These are phyloP conservation scores for Strigomonas galati DNA, from an alignment of 208 protist genomes.

Conservation along the genomic window DNA sequence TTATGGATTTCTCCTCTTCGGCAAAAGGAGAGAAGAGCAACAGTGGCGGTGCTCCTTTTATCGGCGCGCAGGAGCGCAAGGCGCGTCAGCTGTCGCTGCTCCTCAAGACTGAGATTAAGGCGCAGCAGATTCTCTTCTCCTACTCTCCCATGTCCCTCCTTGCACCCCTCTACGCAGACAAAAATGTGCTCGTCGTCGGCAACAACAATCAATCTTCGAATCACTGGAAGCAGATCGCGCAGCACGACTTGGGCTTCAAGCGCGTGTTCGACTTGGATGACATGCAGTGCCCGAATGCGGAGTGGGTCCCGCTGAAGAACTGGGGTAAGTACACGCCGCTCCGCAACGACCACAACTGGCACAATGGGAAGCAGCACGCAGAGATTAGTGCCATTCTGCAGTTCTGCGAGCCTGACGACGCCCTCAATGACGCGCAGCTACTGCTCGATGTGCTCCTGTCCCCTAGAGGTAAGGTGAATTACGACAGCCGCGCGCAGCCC, in stretches of 20 bases:
- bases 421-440: slow-evolving; percentile 77
- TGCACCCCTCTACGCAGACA: slow-evolving; percentile 32
- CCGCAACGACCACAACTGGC: neutral
- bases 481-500: slow-evolving; percentile 34
- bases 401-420: slow-evolving; percentile 72
- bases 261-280: slow-evolving; percentile 62
- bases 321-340: slow-evolving; percentile 36
- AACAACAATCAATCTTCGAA: slow-evolving; percentile 20
- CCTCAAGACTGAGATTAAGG: slow-evolving; percentile 45
- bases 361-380: slow-evolving; percentile 35
- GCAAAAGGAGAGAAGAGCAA: no score
- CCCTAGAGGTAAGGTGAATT: slow-evolving; percentile 13
- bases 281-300: slow-evolving; percentile 73
- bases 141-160: slow-evolving; percentile 84
- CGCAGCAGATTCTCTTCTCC: slow-evolving; percentile 58
- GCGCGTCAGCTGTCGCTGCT: slow-evolving; percentile 63
- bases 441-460: slow-evolving; percentile 75
- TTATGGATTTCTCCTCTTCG: no score
- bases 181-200: slow-evolving; percentile 71
- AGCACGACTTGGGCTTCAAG: slow-evolving; percentile 66
- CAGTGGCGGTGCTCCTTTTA: neutral
- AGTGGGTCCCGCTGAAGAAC: slow-evolving; percentile 70
- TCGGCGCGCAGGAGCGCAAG: slow-evolving; percentile 61
- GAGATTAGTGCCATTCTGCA: slow-evolving; percentile 65
- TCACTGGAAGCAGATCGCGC: slow-evolving; percentile 10